Conservation (phyloP, 1,284 basidiomycete genomes). For the Bjerkandera adusta region DNA sequence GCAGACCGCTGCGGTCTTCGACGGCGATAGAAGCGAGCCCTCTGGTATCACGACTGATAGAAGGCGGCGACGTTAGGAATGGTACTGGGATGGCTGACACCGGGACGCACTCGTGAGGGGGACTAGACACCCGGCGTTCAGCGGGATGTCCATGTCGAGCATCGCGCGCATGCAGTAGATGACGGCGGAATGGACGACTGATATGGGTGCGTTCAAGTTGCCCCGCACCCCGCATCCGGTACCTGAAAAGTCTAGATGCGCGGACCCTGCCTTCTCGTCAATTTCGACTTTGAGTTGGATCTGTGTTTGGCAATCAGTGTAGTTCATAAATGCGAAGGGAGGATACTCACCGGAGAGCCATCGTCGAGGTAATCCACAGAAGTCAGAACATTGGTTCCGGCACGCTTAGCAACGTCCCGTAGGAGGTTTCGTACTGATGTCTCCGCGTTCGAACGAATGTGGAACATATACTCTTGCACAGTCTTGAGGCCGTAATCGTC, state of each 20-base stretch:
- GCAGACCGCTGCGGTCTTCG: constrained; percentile 86
- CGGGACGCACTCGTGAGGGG: constrained; percentile 69
- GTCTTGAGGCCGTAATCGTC: constrained; percentile 84
- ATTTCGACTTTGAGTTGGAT: constrained; percentile 84
- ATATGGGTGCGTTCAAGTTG: constrained; percentile 88
- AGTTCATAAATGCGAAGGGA: constrained; percentile 2
- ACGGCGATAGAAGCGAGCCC: constrained; percentile 81
- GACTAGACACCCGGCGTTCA: constrained; percentile 91
- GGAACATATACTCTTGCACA: constrained; percentile 92
- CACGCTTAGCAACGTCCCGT: constrained; percentile 68
- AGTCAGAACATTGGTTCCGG: constrained; percentile 63
- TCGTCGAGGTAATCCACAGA: constrained; percentile 86
- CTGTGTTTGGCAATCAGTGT: constrained; percentile 32
- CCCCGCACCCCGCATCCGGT: constrained; percentile 89
- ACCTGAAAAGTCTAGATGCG: constrained; percentile 88
- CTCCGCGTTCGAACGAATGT: constrained; percentile 91
- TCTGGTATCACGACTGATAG: constrained; percentile 75
- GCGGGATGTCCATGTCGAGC: constrained; percentile 89
- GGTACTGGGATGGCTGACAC: background rate
- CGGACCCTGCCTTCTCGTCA: constrained; percentile 73
- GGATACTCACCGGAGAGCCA: constrained; percentile 67
- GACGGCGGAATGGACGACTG: constrained; percentile 89
- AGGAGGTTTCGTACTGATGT: constrained; percentile 84
- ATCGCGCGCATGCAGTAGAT: constrained; percentile 96
- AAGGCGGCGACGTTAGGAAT: constrained; percentile 9